Conservation (phyloP, 2,329 filamentous ascomycete species). For the Cercospora sp. region DNA sequence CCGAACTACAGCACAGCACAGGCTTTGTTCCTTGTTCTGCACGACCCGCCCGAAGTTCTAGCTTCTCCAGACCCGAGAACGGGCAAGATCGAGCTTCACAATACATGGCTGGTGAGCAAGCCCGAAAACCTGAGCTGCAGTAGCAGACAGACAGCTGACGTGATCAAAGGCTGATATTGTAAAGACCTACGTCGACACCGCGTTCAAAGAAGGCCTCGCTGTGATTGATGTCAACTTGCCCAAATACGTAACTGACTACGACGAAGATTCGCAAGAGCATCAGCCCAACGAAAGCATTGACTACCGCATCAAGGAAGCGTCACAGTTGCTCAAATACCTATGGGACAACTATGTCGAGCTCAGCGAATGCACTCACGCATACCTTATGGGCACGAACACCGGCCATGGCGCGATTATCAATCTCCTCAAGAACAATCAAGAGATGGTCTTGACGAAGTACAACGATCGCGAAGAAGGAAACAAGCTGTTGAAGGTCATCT, state of each 20-base stretch:
- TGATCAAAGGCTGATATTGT: slow-evolving; percentile 72
- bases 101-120: slow-evolving; percentile 77
- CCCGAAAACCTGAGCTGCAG: slow-evolving; percentile 33
- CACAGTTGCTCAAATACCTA: slow-evolving; percentile 78
- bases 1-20: slow-evolving; percentile 65
- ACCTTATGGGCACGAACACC: slow-evolving; percentile 86
- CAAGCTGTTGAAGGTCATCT: slow-evolving; percentile 70
- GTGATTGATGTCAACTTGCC: slow-evolving; percentile 93
- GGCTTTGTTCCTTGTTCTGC: slow-evolving; percentile 77
- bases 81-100: slow-evolving; percentile 75
- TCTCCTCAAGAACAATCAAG: slow-evolving; percentile 59
- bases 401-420: slow-evolving; percentile 82
- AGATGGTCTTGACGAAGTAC: slow-evolving; percentile 5
- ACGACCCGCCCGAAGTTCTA: slow-evolving; percentile 61
- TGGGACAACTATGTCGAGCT: slow-evolving; percentile 98
- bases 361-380: slow-evolving; percentile 68
- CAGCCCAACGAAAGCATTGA: slow-evolving; percentile 52
- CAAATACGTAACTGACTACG: slow-evolving; percentile 66
- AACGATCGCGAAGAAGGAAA: slow-evolving; percentile 68
- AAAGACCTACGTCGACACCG: slow-evolving; percentile 82
- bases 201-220: slow-evolving; percentile 70
- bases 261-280: slow-evolving; percentile 40
- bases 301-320: slow-evolving; percentile 50
- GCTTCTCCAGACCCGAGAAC: slow-evolving; percentile 53
- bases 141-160: slow-evolving; percentile 45